These are phyloP conservation scores for Colletotrichum sp. DNA, from an alignment of 2,329 filamentous ascomycete genomes.

Conservation along the genomic window DNA sequence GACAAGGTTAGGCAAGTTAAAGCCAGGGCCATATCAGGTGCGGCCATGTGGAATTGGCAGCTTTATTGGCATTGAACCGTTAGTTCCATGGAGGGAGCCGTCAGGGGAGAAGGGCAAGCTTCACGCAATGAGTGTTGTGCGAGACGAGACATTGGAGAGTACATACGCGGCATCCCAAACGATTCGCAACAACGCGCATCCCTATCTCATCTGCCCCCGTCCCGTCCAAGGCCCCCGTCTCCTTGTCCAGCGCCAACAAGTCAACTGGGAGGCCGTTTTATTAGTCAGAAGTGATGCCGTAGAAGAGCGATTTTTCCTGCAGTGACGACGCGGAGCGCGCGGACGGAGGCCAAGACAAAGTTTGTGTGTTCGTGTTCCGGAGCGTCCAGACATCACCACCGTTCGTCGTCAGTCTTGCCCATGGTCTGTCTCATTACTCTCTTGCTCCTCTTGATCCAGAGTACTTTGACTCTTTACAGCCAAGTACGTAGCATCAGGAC, in stretches of 20 bases:
- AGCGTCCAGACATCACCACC: background rate
- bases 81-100: background rate
- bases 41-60: background rate
- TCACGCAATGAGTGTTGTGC: background rate
- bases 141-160: background rate
- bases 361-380: background rate
- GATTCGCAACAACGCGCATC: background rate
- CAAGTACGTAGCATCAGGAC: background rate
- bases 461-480: background rate
- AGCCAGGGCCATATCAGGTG: background rate
- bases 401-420: background rate
- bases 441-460: background rate
- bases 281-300: slow-evolving; percentile 12
- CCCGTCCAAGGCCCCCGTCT: background rate
- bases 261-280: background rate
- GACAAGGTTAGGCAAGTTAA: background rate
- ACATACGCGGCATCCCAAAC: background rate
- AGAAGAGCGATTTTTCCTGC: background rate
- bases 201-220: background rate
- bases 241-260: background rate
- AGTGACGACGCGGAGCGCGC: background rate
- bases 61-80: background rate
- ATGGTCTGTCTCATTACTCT: background rate
- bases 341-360: background rate
- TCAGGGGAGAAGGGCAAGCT: background rate